Percentiles rank a stretch among this genome's conserved stretches.
Evolutionary conservation across 805 yeast genomes (phyloP).

Genomic region (Middelhovenomyces tepae): DNA sequence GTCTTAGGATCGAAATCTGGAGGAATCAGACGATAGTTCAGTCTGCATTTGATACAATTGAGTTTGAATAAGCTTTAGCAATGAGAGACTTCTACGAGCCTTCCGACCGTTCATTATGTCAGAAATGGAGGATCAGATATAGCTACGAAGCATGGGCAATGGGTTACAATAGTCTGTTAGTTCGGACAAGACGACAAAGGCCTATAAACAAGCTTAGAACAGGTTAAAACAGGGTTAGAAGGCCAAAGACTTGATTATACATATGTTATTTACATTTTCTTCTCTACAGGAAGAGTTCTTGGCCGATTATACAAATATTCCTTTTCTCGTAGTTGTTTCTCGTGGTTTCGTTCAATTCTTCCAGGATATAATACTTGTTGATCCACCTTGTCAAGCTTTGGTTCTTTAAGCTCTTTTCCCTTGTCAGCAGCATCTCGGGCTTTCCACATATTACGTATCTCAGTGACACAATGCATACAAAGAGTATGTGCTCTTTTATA

Average conservation of each 20-base stretch:
- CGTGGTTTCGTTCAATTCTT: slow-evolving; percentile 39
- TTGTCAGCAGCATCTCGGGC: slow-evolving; percentile 14
- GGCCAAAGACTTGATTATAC: not conserved
- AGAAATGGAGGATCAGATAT: too few relatives aligned
- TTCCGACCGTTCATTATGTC: too few relatives aligned
- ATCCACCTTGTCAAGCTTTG: slow-evolving; percentile 44
- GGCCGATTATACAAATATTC: slow-evolving; percentile 50
- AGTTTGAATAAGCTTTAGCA: too few relatives aligned
- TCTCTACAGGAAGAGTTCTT: slow-evolving; percentile 43
- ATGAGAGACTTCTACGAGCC: too few relatives aligned
- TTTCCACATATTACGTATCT: slow-evolving; percentile 70
- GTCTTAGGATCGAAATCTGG: too few relatives aligned
- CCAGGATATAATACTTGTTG: slow-evolving; percentile 67
- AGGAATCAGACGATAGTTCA: too few relatives aligned
- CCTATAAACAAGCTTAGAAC: too few relatives aligned
- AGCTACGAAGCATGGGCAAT: too few relatives aligned
- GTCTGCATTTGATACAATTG: too few relatives aligned
- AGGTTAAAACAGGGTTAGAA: too few relatives aligned
- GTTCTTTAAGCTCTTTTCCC: slow-evolving; percentile 13
- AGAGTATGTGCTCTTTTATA: slow-evolving; percentile 82
- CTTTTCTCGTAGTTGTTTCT: slow-evolving; percentile 39
- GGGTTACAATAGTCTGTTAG: too few relatives aligned
- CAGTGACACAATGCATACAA: slow-evolving; percentile 87
- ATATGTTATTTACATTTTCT: not conserved
- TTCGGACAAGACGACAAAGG: too few relatives aligned